These are phyloP conservation scores for Ramaria sp. DNA, from an alignment of 768 basidiomycete species.

Conservation along the genomic window DNA sequence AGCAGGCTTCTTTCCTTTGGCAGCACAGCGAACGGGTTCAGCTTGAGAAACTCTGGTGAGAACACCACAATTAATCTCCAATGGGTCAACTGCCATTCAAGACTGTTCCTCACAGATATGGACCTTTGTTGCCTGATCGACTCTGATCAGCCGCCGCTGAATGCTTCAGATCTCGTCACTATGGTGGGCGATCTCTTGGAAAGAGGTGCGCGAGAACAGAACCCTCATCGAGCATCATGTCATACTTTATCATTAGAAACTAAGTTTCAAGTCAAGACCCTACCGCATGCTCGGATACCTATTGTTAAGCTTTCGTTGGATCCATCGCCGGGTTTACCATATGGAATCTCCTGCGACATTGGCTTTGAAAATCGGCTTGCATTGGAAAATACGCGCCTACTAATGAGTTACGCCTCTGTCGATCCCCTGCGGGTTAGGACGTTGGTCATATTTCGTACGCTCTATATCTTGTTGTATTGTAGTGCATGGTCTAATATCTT, in stretches of 20 bases:
- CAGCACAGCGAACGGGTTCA: constrained; percentile 95
- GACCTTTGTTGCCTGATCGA: constrained; percentile 96
- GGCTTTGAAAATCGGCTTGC: constrained; percentile 97
- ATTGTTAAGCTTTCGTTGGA: constrained; percentile 95
- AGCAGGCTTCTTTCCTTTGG: constrained; percentile 89
- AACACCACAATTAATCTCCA: constrained; percentile 7
- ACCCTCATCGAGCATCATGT: not conserved
- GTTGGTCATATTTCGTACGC: constrained; percentile 92
- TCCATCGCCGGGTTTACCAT: constrained; percentile 68
- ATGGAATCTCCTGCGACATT: constrained; percentile 95
- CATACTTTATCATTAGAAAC: constrained; percentile 49
- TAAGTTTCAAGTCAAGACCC: constrained; percentile 90
- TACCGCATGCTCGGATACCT: constrained; percentile 95
- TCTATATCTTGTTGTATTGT: constrained; percentile 6
- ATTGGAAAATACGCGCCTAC: constrained; percentile 89
- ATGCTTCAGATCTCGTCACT: constrained; percentile 84
- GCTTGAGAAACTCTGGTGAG: constrained; percentile 87
- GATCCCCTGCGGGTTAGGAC: constrained; percentile 91
- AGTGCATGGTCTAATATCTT: not conserved
- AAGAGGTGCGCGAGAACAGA: constrained; percentile 50
- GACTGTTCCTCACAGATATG: constrained; percentile 58
- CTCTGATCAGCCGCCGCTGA: constrained; percentile 56
- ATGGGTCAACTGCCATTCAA: not conserved
- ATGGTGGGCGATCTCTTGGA: constrained; percentile 90
- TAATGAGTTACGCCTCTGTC: constrained; percentile 96